Evolutionary conservation across 495 filamentous ascomycete species (phyloP).

Genomic region (Lentithecium fluviatile): DNA sequence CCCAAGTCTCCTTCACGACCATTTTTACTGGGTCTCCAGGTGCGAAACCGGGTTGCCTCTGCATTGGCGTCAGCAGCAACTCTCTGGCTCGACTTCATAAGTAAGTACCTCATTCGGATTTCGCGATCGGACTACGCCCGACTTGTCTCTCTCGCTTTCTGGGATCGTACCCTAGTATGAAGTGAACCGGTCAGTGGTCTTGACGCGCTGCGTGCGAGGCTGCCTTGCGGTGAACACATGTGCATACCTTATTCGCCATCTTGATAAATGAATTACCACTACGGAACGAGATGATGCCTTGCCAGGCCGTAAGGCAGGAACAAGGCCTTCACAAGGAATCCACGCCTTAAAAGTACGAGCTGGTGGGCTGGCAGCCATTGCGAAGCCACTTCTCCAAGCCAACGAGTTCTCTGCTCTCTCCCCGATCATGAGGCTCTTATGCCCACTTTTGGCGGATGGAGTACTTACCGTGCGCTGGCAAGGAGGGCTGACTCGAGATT

Average conservation of each 20-base stretch:
- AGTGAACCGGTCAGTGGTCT: background rate
- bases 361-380: too few relatives aligned
- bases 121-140: background rate
- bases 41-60: background rate
- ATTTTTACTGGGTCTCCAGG: conserved; percentile 5
- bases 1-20: background rate
- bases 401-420: too few relatives aligned
- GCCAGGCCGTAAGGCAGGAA: background rate
- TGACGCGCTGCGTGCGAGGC: background rate
- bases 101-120: background rate
- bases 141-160: background rate
- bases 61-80: background rate
- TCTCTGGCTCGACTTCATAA: background rate
- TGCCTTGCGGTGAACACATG: background rate
- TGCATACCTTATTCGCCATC: too few relatives aligned
- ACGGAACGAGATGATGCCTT: background rate
- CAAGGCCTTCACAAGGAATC: background rate
- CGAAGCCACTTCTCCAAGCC: too few relatives aligned
- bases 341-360: background rate
- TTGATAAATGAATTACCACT: background rate
- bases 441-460: too few relatives aligned
- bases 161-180: background rate
- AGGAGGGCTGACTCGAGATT: too few relatives aligned
- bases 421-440: too few relatives aligned
- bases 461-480: too few relatives aligned